Percentiles rank a stretch among this genome's conserved stretches.
These are phyloP conservation scores for Diaporthe ilicicola DNA, from an alignment of 2,329 filamentous ascomycete genomes.

Conservation along the genomic window DNA sequence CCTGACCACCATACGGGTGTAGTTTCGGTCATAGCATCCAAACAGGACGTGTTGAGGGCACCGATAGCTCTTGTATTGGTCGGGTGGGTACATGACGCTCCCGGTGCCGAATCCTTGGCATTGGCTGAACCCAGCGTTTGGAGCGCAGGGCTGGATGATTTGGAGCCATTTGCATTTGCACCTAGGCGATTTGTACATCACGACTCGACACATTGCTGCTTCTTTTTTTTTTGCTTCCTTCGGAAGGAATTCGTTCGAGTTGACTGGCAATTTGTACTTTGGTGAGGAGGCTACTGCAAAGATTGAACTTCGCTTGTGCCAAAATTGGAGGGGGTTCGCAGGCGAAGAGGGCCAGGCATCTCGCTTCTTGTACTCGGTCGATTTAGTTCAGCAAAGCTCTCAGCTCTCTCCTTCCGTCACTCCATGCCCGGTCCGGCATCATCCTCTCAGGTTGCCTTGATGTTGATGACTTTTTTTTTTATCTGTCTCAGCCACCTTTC, in stretches of 20 bases:
- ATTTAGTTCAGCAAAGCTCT: neutral
- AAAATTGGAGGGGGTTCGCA: too few relatives aligned
- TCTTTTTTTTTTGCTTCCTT: neutral
- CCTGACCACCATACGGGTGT: constrained; percentile 53
- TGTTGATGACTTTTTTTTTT: neutral
- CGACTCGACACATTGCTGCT: constrained; percentile 56
- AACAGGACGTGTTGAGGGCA: constrained; percentile 53
- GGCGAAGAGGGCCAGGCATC: neutral
- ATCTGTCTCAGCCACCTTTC: neutral
- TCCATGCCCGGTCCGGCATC: neutral
- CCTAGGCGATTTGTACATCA: constrained; percentile 55
- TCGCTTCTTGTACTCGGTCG: neutral
- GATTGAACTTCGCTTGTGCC: neutral
- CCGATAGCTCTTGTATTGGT: constrained; percentile 43
- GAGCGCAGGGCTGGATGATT: constrained; percentile 56
- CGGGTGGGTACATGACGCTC: constrained; percentile 46
- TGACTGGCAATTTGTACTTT: neutral
- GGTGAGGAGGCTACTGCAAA: neutral
- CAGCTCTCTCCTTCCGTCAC: neutral
- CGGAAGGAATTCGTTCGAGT: neutral
- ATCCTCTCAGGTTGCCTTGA: neutral
- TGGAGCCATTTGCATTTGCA: constrained; percentile 64
- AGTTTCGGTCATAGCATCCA: constrained; percentile 57
- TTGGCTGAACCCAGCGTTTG: constrained; percentile 58
- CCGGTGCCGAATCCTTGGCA: constrained; percentile 55